These are phyloP conservation scores for Alternaria sp. DNA, from an alignment of 2,329 filamentous ascomycete genomes.

Conservation along the genomic window DNA sequence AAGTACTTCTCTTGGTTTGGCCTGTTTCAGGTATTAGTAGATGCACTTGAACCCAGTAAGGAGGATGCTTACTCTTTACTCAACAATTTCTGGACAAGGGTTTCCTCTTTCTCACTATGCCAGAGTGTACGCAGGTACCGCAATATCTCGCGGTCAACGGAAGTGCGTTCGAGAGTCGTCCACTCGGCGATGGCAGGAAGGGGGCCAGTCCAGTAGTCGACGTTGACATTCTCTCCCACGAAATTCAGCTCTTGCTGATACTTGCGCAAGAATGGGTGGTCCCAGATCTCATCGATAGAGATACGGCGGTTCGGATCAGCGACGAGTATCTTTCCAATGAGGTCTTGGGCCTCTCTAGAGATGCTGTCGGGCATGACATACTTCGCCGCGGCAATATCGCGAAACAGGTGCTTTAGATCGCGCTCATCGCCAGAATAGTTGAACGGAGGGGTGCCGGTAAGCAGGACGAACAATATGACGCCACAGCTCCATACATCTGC, in stretches of 20 bases:
- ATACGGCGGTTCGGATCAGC: constrained; percentile 81
- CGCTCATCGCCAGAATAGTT: constrained; percentile 55
- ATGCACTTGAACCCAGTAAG: background rate
- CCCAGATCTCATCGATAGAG: constrained; percentile 80
- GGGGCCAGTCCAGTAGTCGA: constrained; percentile 61
- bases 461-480: constrained; percentile 80
- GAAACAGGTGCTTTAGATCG: constrained; percentile 69
- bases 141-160: constrained; percentile 81
- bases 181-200: constrained; percentile 66
- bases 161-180: constrained; percentile 65
- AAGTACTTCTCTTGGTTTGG: constrained; percentile 92
- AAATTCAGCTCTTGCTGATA: constrained; percentile 76
- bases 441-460: constrained; percentile 85
- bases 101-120: constrained; percentile 81
- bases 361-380: constrained; percentile 59
- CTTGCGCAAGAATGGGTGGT: constrained; percentile 83
- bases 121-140: constrained; percentile 88
- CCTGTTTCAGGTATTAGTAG: constrained; percentile 52
- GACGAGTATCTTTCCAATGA: constrained; percentile 81
- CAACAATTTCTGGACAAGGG: constrained; percentile 71
- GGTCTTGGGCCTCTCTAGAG: constrained; percentile 72
- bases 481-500: constrained; percentile 92
- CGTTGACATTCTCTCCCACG: constrained; percentile 60
- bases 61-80: constrained; percentile 49
- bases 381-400: constrained; percentile 57